These are phyloP conservation scores for Penicillium cataractarum DNA, from an alignment of 495 filamentous ascomycete species.

Conservation along the genomic window DNA sequence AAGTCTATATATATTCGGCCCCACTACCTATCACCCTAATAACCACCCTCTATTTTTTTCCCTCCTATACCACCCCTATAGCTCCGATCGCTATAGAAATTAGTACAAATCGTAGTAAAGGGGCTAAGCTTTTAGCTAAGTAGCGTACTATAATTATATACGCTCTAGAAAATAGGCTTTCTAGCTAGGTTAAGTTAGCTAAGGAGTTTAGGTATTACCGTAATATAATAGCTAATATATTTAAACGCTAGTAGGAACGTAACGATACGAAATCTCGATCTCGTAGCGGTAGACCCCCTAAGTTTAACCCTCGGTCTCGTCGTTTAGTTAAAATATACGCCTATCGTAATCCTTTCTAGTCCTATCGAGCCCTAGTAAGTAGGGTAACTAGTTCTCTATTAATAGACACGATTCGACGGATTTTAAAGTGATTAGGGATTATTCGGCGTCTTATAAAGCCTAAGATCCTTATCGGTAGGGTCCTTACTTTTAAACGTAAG, in stretches of 20 bases:
- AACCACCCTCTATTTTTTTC: not conserved
- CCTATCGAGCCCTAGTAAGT: slow-evolving; percentile 3
- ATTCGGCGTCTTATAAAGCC: not conserved
- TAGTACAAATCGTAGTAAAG: not conserved
- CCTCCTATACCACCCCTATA: slow-evolving; percentile 1
- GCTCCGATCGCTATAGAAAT: not conserved
- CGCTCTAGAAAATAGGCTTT: slow-evolving; percentile 1
- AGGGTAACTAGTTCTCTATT: not conserved
- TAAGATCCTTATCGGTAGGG: not conserved
- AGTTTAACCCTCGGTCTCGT: not conserved
- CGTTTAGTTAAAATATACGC: not conserved
- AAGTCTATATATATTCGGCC: not conserved
- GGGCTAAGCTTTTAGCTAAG: not conserved
- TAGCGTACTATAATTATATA: not conserved
- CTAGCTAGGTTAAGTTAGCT: slow-evolving; percentile 2
- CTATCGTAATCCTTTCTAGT: not conserved
- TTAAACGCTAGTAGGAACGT: slow-evolving; percentile 2
- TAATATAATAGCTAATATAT: slow-evolving; percentile 1
- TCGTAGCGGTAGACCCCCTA: not conserved
- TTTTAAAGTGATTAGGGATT: not conserved
- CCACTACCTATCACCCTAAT: not conserved
- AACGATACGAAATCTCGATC: not conserved
- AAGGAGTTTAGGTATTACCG: not conserved
- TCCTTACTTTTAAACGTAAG: not conserved
- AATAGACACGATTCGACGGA: not conserved